Conservation (phyloP, 2,329 filamentous ascomycete species). For the Tetracladium maxilliforme region DNA sequence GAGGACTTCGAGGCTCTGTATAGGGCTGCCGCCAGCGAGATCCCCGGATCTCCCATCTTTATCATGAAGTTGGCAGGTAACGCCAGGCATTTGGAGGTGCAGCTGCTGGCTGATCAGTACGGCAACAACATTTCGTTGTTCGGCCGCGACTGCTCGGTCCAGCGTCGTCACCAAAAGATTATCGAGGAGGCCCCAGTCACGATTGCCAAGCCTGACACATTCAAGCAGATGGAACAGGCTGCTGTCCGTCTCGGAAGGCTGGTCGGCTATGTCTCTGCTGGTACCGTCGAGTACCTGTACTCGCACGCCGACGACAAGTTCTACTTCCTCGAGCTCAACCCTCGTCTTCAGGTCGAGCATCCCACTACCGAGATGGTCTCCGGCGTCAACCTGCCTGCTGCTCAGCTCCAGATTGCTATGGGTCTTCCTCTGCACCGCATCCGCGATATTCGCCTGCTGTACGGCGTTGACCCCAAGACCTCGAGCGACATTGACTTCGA, state of each 20-base stretch:
- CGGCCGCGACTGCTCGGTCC: slow-evolving; percentile 95
- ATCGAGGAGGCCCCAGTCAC: slow-evolving; percentile 98
- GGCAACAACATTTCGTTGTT: slow-evolving; percentile 99
- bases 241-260: slow-evolving; percentile 86
- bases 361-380: slow-evolving; percentile 99
- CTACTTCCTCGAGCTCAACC: slow-evolving; percentile 98
- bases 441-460: slow-evolving; percentile 87
- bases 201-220: slow-evolving; percentile 77
- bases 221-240: slow-evolving; percentile 92
- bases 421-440: slow-evolving; percentile 92
- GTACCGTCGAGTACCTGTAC: slow-evolving; percentile 98
- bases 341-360: slow-evolving; percentile 98
- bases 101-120: slow-evolving; percentile 95
- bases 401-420: slow-evolving; percentile 98
- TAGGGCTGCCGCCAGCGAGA: slow-evolving; percentile 92
- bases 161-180: slow-evolving; percentile 98
- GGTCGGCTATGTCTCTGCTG: slow-evolving; percentile 95
- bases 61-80: slow-evolving; percentile 99
- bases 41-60: slow-evolving; percentile 97
- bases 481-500: slow-evolving; percentile 87
- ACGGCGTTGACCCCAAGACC: slow-evolving; percentile 85
- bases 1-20: slow-evolving; percentile 78
- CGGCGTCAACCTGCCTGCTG: slow-evolving; percentile 91
- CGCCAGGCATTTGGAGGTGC: slow-evolving; percentile 91
- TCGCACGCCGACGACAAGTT: slow-evolving; percentile 97